These are phyloP conservation scores for Adansonia digitata DNA, from an alignment of 345 rosid genomes.

Conservation along the genomic window DNA sequence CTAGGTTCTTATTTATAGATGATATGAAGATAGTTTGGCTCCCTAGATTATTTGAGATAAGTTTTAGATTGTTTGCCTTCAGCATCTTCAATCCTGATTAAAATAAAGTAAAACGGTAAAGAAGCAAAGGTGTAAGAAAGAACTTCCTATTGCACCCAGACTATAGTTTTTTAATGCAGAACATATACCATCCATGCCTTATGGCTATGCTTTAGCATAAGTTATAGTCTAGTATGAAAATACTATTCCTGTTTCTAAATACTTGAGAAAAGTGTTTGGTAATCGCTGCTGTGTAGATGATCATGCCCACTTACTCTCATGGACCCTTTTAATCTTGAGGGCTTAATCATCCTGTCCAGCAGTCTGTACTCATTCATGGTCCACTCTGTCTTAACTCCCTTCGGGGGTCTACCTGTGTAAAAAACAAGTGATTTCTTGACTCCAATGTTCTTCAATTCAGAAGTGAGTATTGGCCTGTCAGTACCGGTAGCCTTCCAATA, in stretches of 20 bases:
- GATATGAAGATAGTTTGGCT: neutral
- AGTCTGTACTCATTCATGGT: conserved; percentile 50
- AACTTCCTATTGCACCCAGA: neutral
- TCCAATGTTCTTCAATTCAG: conserved; percentile 37
- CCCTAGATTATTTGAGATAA: neutral
- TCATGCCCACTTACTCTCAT: conserved; percentile 43
- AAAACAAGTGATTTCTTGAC: conserved; percentile 52
- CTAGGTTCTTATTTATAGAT: neutral
- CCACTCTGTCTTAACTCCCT: conserved; percentile 50
- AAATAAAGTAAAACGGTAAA: neutral
- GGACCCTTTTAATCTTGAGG: conserved; percentile 31
- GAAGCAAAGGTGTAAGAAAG: neutral
- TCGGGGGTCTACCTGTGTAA: conserved; percentile 38
- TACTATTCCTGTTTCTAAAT: neutral
- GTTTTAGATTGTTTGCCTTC: neutral
- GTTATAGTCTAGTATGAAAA: neutral
- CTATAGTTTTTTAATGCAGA: neutral
- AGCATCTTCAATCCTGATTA: neutral
- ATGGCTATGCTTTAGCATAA: neutral
- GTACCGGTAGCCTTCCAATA: conserved; percentile 48
- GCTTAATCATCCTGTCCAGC: conserved; percentile 19
- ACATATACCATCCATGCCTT: neutral
- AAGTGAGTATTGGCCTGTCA: conserved; percentile 36
- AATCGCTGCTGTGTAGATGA: neutral
- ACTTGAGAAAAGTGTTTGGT: neutral